Evolutionary conservation across 805 yeast species (phyloP), one percentile per base, ranked within the genome.

Genomic region (Yarrowia bubula): DNA sequence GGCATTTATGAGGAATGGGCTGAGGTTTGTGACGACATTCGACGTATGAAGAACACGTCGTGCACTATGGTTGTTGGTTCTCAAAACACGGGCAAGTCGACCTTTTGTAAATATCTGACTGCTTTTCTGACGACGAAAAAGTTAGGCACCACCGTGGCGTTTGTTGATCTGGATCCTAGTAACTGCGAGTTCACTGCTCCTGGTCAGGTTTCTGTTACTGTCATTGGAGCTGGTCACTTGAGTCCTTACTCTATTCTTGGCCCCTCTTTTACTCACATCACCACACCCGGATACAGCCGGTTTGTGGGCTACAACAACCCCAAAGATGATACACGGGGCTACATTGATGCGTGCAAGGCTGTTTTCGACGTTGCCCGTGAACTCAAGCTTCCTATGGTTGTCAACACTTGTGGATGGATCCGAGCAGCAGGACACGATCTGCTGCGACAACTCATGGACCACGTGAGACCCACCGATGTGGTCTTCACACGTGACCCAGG

Each of bases 281-380:
- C 43, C 10, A 10, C 42, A 4, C 51, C 64, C 3, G n/a, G 10
- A 13, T 43, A 32, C 50, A 42, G 50, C 8, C 64, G 64, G 8
- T 58, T 43, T 43, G 64, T 58, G 41, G 64, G 64, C 41, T 58
- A 58, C 64, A 43, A 58, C 64, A 58, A 28, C 43, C 51, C 51
- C 41, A 58, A 44, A 14, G 64, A 58, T n/a, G 50, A 43, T 15
- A 58, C 51, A 14, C 4, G 61, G 11, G 64, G 50, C 7, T 58
- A 58, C 42, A 43, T 43, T 14, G 43, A 18, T n/a, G 51, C 50
- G 33, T 58, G 64, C 35, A 22, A 18, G 33, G 33, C 39, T 8
- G 51, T 58, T 2, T 10, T 58, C 4, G 50, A 43, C 22, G 9
- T 10, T 8, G 64, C 51, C 13, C 18, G 15, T 11, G 15, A 1